phyloP scores from a whole-genome alignment of 768 basidiomycete species.

The Pisolithus tinctorius region DNA sequence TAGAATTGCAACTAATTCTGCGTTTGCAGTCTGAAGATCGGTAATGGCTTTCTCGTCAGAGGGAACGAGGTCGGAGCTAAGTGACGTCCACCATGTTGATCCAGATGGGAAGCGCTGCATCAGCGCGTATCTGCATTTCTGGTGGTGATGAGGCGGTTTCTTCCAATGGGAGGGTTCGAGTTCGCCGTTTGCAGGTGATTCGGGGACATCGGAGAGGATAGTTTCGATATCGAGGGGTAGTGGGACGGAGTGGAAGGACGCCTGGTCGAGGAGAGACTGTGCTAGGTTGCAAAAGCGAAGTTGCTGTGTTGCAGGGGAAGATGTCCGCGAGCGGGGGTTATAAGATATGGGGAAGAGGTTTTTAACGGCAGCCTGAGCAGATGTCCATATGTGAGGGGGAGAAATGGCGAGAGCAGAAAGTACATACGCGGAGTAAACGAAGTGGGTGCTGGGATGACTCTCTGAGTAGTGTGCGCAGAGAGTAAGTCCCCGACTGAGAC shows the following conservation, averaged over 20 bases:
- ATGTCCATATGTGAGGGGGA: slow-evolving; percentile 3
- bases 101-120: slow-evolving; percentile 73
- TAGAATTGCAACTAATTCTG: slow-evolving; percentile 70
- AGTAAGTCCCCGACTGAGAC: slow-evolving; percentile 29
- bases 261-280: slow-evolving; percentile 63
- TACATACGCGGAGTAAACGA: slow-evolving; percentile 48
- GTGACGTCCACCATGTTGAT: slow-evolving; percentile 69
- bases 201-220: slow-evolving; percentile 29
- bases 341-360: slow-evolving; percentile 65
- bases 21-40: slow-evolving; percentile 53
- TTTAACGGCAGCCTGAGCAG: slow-evolving; percentile 50
- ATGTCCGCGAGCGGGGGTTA: slow-evolving; percentile 55
- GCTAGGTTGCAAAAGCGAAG: slow-evolving; percentile 71
- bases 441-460: slow-evolving; percentile 49
- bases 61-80: slow-evolving; percentile 39
- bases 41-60: slow-evolving; percentile 37
- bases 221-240: slow-evolving; percentile 41
- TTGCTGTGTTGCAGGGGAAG: slow-evolving; percentile 61
- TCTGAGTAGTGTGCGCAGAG: slow-evolving; percentile 51
- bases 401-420: slow-evolving; percentile 8
- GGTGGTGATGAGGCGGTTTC: slow-evolving; percentile 22
- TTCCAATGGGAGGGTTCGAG: slow-evolving; percentile 18
- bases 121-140: slow-evolving; percentile 61
- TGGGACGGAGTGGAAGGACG: slow-evolving; percentile 44
- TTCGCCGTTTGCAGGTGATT: slow-evolving; percentile 17